Evolutionary conservation across 257 asterid genomes (phyloP), one percentile per base, ranked within the genome.

Genomic region (Penstemon barbatus): DNA sequence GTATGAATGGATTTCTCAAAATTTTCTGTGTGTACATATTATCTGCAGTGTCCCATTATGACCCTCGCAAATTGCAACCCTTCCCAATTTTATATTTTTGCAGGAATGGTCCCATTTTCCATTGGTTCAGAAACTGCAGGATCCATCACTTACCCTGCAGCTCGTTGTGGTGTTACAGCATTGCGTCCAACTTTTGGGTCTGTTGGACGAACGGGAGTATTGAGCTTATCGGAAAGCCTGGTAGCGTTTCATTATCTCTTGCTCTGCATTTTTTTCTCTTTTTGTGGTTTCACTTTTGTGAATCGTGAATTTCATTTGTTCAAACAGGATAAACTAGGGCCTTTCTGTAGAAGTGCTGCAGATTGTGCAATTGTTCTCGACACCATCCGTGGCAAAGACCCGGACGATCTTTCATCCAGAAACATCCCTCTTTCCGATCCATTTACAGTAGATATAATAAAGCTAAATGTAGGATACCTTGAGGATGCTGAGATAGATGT

Each of bases 121-220:
- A 87, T 93, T 63, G 97, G 97, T 71, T 93, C 99, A 45, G 97
- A 93, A 87, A 90, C 97, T 63, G 92, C 87, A 38, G 96, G 99
- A 57, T 90, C 99, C 53, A 87, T 93, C 37, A 88, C 97, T 53
- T 89, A 84, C 74, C 99, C 97, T 69, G 96, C 97, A 44, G 81
- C 96, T 66, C 92, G 97, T 50, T 93, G 99, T 73, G 96, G 97
- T 15, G 91, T 91, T 69, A 93, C 97, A 9, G 97, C 97, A 45
- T 58, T 93, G 36, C 91, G 96, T 51, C 97, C 97, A 13, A 85
- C 92, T 61, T 93, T 93, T 61, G 99, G 99, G 67, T 71, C 89
- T 45, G 90, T 87, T 50, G 96, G 96, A 49, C 87, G 97, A 65
- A 88, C 94, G 3, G 97, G 99, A 51, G 97, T 90, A 25, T 64